Conservation (phyloP, 73 alveolate species). For the Paramecium bursaria region DNA sequence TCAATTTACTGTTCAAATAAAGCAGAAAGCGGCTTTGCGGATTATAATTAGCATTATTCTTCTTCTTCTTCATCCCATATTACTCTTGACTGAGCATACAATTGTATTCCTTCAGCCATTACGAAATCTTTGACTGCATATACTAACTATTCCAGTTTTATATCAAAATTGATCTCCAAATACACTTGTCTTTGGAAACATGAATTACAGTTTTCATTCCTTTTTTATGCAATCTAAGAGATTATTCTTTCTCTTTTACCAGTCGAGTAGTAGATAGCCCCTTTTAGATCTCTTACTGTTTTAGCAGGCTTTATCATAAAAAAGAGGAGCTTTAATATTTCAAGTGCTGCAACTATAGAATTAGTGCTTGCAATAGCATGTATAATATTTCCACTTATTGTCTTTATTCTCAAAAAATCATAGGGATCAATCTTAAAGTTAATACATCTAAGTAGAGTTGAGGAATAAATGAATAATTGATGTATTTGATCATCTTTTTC, state of each 20-base stretch:
- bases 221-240: not conserved
- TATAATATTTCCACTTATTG: conserved; percentile 58
- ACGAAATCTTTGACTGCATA: not conserved
- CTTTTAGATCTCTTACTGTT: not conserved
- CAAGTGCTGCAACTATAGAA: conserved; percentile 67
- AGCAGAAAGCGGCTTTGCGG: not conserved
- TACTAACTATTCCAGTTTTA: not conserved
- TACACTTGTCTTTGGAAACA: not conserved
- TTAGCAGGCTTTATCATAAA: not conserved
- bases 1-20: not conserved
- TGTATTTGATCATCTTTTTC: conserved; percentile 58
- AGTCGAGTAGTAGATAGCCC: conserved; percentile 4
- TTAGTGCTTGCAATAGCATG: conserved; percentile 70
- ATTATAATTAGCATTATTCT: not conserved
- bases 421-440: conserved; percentile 47
- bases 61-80: conserved; percentile 60
- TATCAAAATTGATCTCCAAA: not conserved
- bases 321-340: not conserved
- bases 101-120: no score
- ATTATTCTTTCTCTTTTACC: conserved; percentile 40
- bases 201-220: not conserved
- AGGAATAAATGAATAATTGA: conserved; percentile 36
- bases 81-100: not conserved
- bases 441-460: conserved; percentile 27
- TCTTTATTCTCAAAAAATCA: conserved; percentile 33